Base-by-base conservation (phyloP, 805 yeast genomes). In the Wickerhamomyces queroliae region DNA sequence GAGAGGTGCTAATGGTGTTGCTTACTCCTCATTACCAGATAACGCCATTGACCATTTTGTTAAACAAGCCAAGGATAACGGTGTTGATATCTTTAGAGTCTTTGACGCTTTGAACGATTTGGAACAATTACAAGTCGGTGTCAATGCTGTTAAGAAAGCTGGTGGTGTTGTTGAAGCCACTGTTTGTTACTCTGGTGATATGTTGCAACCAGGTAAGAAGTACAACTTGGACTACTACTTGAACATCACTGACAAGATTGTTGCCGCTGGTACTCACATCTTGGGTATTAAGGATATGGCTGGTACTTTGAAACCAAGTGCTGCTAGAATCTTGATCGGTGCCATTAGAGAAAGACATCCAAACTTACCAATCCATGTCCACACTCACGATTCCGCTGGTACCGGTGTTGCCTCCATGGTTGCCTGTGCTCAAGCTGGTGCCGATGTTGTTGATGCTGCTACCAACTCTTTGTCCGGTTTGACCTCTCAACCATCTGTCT, bases 231-330 rank as follows among this genome's bases (percentile, higher is more conserved):
- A 78, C 36, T 93, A 93, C 72, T 93, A 93, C 69, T 59, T 93
- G 58, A 71, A 72, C 17, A 78, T 91, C 42, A 89, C 86, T 45
- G 95, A 83, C 49, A 70, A 82, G 56, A 80, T 93, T 57, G 96
- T 93, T 43, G 71, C 68, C 45, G 80, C 90, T 87, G 99, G 99
- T 55, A 91, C 98, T 37, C 99, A 93, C 65, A 76, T 93, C 56
- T 73, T 93, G 53, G 99, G 98, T 69, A 93, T 93, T 62, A 93
- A 93, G 69, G 99, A 93, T 70, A 93, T 93, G 99, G 99, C 99
- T 42, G 99, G 99, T 72, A 91, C 98, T 49, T 65, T 93, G 70
- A 90, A 91, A 67, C 99, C 99, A 45, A 70, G 78, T 44, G 99
- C 99, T 45, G 99, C 99, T 33, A 78, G 73, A 36, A 51, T 81